phyloP scores from a whole-genome alignment of 441 rosid species.

The Erodium chrysanthum region DNA sequence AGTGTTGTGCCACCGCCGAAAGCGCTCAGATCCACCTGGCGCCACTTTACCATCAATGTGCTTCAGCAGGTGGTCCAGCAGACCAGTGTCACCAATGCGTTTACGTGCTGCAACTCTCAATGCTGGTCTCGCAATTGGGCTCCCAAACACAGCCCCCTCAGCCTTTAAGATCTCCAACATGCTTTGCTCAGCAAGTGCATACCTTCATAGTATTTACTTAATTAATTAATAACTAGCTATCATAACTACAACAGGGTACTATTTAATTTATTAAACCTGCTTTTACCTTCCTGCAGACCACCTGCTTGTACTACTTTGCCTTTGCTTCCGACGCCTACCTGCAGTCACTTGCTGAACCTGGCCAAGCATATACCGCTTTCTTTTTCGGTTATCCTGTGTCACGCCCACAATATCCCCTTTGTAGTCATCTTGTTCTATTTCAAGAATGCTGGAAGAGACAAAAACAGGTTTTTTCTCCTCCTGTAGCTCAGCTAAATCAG shows the following conservation, averaged over 20 bases:
- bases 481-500: conserved; percentile 5
- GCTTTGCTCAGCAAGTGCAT: conserved; percentile 47
- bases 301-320: conserved; percentile 31
- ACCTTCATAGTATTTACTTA: conserved; percentile 34
- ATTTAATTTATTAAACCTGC: background rate
- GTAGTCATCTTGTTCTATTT: conserved; percentile 28
- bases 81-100: conserved; percentile 79
- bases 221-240: conserved; percentile 6
- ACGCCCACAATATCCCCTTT: conserved; percentile 17
- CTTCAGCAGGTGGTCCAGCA: conserved; percentile 79
- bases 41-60: conserved; percentile 80
- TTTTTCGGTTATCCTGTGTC: conserved; percentile 29
- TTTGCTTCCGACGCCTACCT: conserved; percentile 21
- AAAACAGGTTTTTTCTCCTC: conserved; percentile 23
- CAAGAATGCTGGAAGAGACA: conserved; percentile 19
- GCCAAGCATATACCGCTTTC: conserved; percentile 27
- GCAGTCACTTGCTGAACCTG: conserved; percentile 23
- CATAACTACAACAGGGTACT: background rate
- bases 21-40: conserved; percentile 67
- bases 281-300: conserved; percentile 66
- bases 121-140: conserved; percentile 45
- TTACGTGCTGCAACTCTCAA: conserved; percentile 59
- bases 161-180: conserved; percentile 56
- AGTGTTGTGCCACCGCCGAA: conserved; percentile 74
- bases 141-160: conserved; percentile 58